phyloP scores from a whole-genome alignment of 345 rosid species.

The Adansonia digitata region DNA sequence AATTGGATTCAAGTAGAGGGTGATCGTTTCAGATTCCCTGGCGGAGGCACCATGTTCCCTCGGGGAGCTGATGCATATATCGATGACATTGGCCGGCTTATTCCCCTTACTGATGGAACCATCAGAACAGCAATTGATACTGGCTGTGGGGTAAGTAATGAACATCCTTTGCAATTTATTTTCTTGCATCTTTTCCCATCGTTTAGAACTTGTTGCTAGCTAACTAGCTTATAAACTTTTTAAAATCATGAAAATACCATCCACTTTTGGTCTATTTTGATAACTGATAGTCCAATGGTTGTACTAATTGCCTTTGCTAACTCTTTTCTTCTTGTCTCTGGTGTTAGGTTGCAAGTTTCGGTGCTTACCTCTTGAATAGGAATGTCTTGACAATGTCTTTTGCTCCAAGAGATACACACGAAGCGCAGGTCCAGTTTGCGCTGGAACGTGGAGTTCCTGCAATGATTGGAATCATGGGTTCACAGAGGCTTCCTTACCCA shows the following conservation, averaged over 20 bases:
- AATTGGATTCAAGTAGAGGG: constrained; percentile 97
- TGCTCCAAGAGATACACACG: constrained; percentile 97
- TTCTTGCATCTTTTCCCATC: neutral
- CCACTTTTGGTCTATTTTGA: neutral
- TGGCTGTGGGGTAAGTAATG: constrained; percentile 84
- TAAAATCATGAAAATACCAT: too few relatives aligned
- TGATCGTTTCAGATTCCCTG: constrained; percentile 87
- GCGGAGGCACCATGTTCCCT: constrained; percentile 96
- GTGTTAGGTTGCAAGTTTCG: constrained; percentile 86
- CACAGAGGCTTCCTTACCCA: constrained; percentile 86
- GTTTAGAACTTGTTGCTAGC: neutral
- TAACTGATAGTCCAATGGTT: neutral
- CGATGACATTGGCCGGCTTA: constrained; percentile 67
- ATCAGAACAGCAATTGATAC: constrained; percentile 94
- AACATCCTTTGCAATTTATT: neutral
- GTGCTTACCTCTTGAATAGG: constrained; percentile 90
- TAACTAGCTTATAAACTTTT: neutral
- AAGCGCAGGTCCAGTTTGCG: constrained; percentile 96
- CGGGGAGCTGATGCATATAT: constrained; percentile 96
- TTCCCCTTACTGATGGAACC: constrained; percentile 68
- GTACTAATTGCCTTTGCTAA: neutral
- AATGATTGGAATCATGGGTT: constrained; percentile 78
- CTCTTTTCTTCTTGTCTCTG: constrained; percentile 1
- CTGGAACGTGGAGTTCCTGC: constrained; percentile 97
- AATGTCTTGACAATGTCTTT: constrained; percentile 75